Base-by-base conservation (phyloP, 1,139 yeast species). In the Arxiozyma bovina region DNA sequence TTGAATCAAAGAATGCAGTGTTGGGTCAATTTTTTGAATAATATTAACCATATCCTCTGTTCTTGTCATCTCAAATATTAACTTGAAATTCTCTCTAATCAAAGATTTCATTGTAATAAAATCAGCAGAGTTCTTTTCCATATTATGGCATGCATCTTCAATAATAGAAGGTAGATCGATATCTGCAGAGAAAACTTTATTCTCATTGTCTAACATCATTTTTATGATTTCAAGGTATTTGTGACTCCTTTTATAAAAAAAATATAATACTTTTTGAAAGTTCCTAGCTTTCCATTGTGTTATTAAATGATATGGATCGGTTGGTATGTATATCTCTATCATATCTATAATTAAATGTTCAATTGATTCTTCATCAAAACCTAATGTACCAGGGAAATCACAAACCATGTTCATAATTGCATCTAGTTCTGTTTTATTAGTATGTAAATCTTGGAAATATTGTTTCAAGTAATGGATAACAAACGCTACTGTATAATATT, bases 261-360 rank as follows among this genome's bases (percentile, higher is more conserved):
- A 72, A 56, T 83, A 77, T 38, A 90, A 71, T 0, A 84, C 93
- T 51, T 77, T 72, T 60, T 75, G 77, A 65, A 79, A 86, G 27
- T 76, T 73, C 3, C 80, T 83, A 40, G 77, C 75, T 52, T 76
- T 74, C 42, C 88, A 70, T 54, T 77, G 72, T n/a, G 76, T 73
- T 11, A 83, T 69, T 47, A 87, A 70, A 0, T 72, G 71, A 38
- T 71, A 62, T 1, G 56, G 40, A 58, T 81, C 77, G 1, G 76
- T 72, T 0, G 90, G 88, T 8, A 18, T 20, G 25, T 30, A 27
- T 4, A 27, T 6, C 4, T 45, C 7, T 27, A 45, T 7, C 18
- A 45, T 9, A 5, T 30, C 41, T 27, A 45, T 45, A 12, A 45
- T n/a, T 30, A 45, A 18, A 12, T 45, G 23, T 18, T 45, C 48